Conservation (phyloP, 2,329 filamentous ascomycete genomes). For the Clarireedia monteithiana region DNA sequence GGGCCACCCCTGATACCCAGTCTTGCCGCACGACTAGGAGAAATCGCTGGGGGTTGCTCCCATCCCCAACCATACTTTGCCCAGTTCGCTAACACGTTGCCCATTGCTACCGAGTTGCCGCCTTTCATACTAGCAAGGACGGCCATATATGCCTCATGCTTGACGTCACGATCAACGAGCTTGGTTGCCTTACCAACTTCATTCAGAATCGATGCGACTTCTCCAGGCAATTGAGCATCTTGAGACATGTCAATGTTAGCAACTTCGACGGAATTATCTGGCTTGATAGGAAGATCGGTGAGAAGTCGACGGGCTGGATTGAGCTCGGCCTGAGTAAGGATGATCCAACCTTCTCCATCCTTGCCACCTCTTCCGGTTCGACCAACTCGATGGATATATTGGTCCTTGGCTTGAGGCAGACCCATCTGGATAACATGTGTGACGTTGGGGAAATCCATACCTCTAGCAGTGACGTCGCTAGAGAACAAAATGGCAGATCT, state of each 20-base stretch:
- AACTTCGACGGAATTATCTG: conserved; percentile 20
- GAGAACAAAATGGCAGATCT: conserved; percentile 62
- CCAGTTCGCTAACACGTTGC: conserved; percentile 22
- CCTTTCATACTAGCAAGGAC: conserved; percentile 7
- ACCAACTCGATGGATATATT: conserved; percentile 70
- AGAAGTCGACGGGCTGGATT: conserved; percentile 18
- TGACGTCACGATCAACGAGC: conserved; percentile 19
- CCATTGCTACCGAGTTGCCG: not conserved
- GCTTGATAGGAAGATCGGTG: conserved; percentile 23
- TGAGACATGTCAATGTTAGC: conserved; percentile 28
- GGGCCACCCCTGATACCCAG: conserved; percentile 19
- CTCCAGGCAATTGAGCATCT: conserved; percentile 28
- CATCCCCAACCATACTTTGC: conserved; percentile 29
- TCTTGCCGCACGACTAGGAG: conserved; percentile 15
- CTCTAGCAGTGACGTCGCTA: conserved; percentile 73
- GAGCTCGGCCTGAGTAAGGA: conserved; percentile 20
- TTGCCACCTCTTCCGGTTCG: conserved; percentile 71
- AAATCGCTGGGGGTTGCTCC: conserved; percentile 24
- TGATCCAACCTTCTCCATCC: conserved; percentile 51
- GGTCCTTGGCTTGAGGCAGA: conserved; percentile 53
- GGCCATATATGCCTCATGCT: conserved; percentile 24
- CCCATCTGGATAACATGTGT: conserved; percentile 72
- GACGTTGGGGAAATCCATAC: conserved; percentile 77
- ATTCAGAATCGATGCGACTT: conserved; percentile 21
- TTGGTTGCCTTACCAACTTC: conserved; percentile 25